Evolutionary conservation across 495 filamentous ascomycete genomes (phyloP), one percentile per base, ranked within the genome.

Genomic region (Podospora pseudopauciseta): DNA sequence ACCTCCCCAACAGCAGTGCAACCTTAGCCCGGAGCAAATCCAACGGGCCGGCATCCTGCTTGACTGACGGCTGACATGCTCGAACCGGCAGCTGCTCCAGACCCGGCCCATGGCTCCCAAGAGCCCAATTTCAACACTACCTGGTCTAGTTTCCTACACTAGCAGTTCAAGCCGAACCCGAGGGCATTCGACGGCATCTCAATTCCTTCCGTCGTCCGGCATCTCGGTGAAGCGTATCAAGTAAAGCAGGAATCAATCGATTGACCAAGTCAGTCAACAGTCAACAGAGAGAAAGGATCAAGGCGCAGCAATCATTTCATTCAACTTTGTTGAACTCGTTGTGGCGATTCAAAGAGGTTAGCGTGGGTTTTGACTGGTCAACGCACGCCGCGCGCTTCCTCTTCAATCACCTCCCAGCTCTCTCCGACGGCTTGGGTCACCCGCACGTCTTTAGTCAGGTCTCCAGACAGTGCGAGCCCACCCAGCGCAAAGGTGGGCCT

Each of bases 361-460:
- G 16, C 15, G 18, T 49, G 13, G 39, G 6, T 11, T 49, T 49
- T 49, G 39, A 49, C 39, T 49, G 39, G 39, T 23, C 23, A 23
- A 49, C 39, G 9, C 4, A 49, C 39, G 39, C 39, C 39, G 39
- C 39, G 39, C 39, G 39, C 39, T 49, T 49, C 39, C 39, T 18
- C 39, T 49, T 49, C 15, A 5, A 49, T 49, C 39, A 49, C 39
- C 39, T 23, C 23, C 23, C 23, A 23, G 23, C 1, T 23, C 34
- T 64, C 60, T 60, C 70, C 70, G 70, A 69, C 59, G 60, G 61
- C 66, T 67, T 72, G 70, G 70, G 70, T 72, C 70, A 60, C 64
- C 67, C 60, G 44, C 64, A 60, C 49, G 57, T 30, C 20, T 63
- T 61, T 20, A 16, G 58, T 4, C 18, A 39, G 26, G 65, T 32